Evolutionary conservation across 768 basidiomycete species (phyloP).

Genomic region (Mycena rebaudengoi): DNA sequence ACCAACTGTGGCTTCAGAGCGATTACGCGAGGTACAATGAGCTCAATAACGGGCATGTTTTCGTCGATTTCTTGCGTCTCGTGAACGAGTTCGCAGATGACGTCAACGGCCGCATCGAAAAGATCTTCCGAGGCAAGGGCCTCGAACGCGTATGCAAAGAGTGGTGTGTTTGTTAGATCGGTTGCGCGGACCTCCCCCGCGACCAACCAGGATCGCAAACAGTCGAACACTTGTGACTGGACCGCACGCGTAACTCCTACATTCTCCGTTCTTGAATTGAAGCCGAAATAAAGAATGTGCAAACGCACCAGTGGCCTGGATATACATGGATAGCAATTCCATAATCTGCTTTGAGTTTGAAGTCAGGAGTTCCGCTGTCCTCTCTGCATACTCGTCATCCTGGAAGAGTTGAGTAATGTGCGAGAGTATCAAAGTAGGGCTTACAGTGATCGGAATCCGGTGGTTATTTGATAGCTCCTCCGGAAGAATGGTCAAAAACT

Average conservation of each 20-base stretch:
- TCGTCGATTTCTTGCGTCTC: conserved; percentile 98
- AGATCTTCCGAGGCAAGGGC: conserved; percentile 84
- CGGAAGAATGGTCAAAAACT: conserved; percentile 90
- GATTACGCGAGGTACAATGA: conserved; percentile 88
- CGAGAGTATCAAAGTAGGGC: conserved; percentile 40
- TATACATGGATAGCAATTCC: conserved; percentile 85
- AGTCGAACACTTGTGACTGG: conserved; percentile 84
- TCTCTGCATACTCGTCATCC: conserved; percentile 80
- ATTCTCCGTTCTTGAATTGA: conserved; percentile 6
- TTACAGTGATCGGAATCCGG: conserved; percentile 87
- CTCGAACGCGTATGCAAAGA: conserved; percentile 85
- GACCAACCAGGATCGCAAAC: conserved; percentile 86
- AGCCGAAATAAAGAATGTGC: neutral
- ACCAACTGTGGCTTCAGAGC: conserved; percentile 70
- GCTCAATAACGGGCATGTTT: conserved; percentile 87
- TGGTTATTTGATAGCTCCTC: conserved; percentile 89
- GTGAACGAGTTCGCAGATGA: conserved; percentile 94
- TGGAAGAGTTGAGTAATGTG: conserved; percentile 37
- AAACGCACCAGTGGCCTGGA: conserved; percentile 82
- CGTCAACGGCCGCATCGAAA: conserved; percentile 94
- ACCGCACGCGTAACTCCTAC: conserved; percentile 86
- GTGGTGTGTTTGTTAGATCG: conserved; percentile 75
- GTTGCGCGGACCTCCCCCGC: conserved; percentile 82
- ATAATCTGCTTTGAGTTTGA: conserved; percentile 77
- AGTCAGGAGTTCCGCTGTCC: conserved; percentile 68